Conservation (phyloP, 257 asterid genomes). For the Lycium barbarum region DNA sequence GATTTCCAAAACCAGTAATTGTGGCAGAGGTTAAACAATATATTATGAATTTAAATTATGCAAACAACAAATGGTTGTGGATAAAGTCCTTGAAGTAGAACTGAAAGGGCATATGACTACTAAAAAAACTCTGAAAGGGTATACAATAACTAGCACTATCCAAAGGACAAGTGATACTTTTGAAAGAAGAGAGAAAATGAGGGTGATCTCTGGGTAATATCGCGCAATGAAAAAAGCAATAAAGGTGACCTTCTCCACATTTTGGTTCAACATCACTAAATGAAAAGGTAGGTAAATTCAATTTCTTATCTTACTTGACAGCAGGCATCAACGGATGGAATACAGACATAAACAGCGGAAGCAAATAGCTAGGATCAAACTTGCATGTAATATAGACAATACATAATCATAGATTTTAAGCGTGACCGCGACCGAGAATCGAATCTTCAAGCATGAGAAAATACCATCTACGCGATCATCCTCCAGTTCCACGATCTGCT, state of each 20-base stretch:
- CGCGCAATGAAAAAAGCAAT: background rate
- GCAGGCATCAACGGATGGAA: background rate
- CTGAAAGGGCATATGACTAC: background rate
- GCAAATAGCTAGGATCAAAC: too few species aligned
- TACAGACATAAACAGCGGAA: too few species aligned
- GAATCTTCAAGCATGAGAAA: too few species aligned
- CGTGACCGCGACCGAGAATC: too few species aligned
- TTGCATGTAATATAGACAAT: too few species aligned
- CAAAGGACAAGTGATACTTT: background rate
- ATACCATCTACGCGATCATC: too few species aligned
- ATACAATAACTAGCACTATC: background rate
- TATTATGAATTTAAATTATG: background rate
- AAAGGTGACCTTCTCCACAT: background rate
- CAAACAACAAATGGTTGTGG: constrained; percentile 11
- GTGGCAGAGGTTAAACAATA: background rate
- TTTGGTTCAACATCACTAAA: background rate
- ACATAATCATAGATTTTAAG: too few species aligned
- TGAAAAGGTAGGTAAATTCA: background rate
- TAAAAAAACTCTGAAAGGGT: background rate
- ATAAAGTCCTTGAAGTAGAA: constrained; percentile 6
- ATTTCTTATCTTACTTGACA: background rate
- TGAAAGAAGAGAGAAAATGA: background rate
- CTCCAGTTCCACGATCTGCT: too few species aligned
- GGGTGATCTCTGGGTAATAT: background rate
- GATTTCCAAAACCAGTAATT: background rate